Percentiles rank a stretch among this genome's conserved stretches.
These are phyloP conservation scores for Laburnicola sp. DNA, from an alignment of 2,329 filamentous ascomycete genomes.

Conservation along the genomic window DNA sequence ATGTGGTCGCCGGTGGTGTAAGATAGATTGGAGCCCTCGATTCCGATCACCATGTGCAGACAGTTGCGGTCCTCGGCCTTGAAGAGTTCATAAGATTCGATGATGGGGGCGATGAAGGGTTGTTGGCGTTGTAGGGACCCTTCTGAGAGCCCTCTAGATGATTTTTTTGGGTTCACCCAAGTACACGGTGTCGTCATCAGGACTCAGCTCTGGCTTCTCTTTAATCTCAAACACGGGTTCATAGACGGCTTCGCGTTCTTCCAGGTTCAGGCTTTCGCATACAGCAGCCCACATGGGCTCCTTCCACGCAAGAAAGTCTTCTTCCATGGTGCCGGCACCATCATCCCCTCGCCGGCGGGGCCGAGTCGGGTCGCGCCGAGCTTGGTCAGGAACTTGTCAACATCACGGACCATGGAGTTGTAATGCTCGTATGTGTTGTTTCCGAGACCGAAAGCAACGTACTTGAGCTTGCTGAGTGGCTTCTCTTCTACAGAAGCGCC, in stretches of 20 bases:
- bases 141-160: conserved; percentile 83
- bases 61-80: conserved; percentile 89
- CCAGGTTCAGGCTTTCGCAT: conserved; percentile 78
- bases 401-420: conserved; percentile 95
- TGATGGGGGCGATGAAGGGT: conserved; percentile 93
- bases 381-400: conserved; percentile 78
- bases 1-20: conserved; percentile 99
- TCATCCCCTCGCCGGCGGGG: conserved; percentile 90
- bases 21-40: conserved; percentile 82
- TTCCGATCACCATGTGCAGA: conserved; percentile 91
- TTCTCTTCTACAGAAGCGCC: conserved; percentile 64
- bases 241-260: conserved; percentile 95
- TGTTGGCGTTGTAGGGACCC: conserved; percentile 94
- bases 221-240: conserved; percentile 87
- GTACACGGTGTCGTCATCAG: conserved; percentile 81
- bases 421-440: conserved; percentile 99
- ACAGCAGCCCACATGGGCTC: conserved; percentile 97
- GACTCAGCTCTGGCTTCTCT: conserved; percentile 72
- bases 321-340: conserved; percentile 98
- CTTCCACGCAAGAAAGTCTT: conserved; percentile 99
- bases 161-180: conserved; percentile 95
- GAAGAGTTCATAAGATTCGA: conserved; percentile 89
- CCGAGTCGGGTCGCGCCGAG: conserved; percentile 85
- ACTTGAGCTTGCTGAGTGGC: conserved; percentile 81
- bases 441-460: conserved; percentile 91